Evolutionary conservation across 2,329 filamentous ascomycete species (phyloP).

Genomic region (Phyllosticta capitalensis): DNA sequence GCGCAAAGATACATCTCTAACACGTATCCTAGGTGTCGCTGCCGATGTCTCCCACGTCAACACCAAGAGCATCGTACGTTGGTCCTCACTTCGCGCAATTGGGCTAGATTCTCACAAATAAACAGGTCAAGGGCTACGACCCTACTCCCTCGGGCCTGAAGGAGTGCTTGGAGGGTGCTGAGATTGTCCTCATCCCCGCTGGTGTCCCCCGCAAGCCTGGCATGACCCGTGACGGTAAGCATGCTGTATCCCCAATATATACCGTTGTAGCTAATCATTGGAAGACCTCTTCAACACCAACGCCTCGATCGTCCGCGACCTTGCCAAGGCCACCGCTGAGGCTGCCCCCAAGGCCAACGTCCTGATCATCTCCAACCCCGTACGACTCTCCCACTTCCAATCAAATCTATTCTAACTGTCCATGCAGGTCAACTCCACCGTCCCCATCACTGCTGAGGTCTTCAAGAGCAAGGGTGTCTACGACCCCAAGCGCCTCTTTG

Average conservation of each 20-base stretch:
- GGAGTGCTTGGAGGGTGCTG: slow-evolving; percentile 71
- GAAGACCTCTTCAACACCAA: slow-evolving; percentile 99
- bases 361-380: slow-evolving; percentile 96
- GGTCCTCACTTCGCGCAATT: not conserved
- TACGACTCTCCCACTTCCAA: slow-evolving; percentile 27
- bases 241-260: not conserved
- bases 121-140: slow-evolving; percentile 74
- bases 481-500: slow-evolving; percentile 98
- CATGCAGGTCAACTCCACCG: slow-evolving; percentile 82
- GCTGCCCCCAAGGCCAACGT: slow-evolving; percentile 86
- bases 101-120: slow-evolving; percentile 1
- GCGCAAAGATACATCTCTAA: not conserved
- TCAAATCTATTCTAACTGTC: slow-evolving; percentile 12
- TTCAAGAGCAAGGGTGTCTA: slow-evolving; percentile 94
- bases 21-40: slow-evolving; percentile 63
- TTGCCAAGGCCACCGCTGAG: slow-evolving; percentile 89
- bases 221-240: slow-evolving; percentile 87
- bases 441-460: slow-evolving; percentile 93
- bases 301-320: slow-evolving; percentile 96
- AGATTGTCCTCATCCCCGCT: slow-evolving; percentile 95
- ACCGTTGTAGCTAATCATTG: not conserved
- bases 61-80: slow-evolving; percentile 70
- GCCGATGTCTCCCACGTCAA: slow-evolving; percentile 98
- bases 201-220: slow-evolving; percentile 98
- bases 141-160: slow-evolving; percentile 66